Evolutionary conservation across 306 rosid species (phyloP).

Genomic region (Hippophae tibetana): DNA sequence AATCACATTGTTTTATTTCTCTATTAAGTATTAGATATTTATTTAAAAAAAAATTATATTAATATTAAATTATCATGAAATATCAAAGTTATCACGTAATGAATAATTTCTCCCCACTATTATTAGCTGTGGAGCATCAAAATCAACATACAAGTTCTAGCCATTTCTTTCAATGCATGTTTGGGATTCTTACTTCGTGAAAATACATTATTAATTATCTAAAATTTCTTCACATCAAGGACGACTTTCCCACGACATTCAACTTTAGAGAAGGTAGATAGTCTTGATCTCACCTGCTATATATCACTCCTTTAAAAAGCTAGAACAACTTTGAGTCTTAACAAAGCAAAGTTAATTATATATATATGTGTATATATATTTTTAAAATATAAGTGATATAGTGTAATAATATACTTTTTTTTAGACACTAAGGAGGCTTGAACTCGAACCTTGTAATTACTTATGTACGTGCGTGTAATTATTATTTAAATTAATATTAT

Average conservation of each 20-base stretch:
- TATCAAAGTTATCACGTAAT: too few species aligned
- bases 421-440: background rate
- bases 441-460: too few species aligned
- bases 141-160: background rate
- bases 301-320: slow-evolving; percentile 18
- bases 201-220: slow-evolving; percentile 7
- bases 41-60: too few species aligned
- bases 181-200: background rate
- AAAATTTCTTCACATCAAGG: slow-evolving; percentile 2
- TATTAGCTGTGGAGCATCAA: background rate
- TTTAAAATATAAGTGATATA: background rate
- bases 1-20: too few species aligned
- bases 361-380: slow-evolving; percentile 2
- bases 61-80: too few species aligned
- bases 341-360: slow-evolving; percentile 39
- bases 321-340: slow-evolving; percentile 47
- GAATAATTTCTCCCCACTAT: too few species aligned
- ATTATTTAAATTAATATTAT: too few species aligned
- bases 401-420: background rate
- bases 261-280: slow-evolving; percentile 20
- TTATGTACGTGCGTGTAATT: too few species aligned
- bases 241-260: slow-evolving; percentile 29
- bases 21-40: too few species aligned
- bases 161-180: background rate
- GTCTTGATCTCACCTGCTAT: slow-evolving; percentile 21